Percentiles rank a stretch among this genome's conserved stretches.
phyloP scores from a whole-genome alignment of 768 basidiomycete genomes.

The Dictyophora rubrovolvata region DNA sequence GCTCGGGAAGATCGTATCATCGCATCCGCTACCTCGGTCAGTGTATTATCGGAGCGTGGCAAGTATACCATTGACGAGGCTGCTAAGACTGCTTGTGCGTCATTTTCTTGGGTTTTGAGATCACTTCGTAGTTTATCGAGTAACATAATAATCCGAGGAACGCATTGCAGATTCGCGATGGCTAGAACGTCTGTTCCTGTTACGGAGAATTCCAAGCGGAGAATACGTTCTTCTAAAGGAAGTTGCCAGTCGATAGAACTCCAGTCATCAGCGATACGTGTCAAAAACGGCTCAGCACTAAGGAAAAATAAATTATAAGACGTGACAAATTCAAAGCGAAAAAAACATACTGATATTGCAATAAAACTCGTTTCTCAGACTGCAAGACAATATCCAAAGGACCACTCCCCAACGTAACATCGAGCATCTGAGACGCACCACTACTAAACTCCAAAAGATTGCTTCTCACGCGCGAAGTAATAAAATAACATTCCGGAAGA shows the following conservation, averaged over 20 bases:
- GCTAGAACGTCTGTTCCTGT: conserved; percentile 58
- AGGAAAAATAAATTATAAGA: conserved; percentile 1
- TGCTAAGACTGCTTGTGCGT: conserved; percentile 68
- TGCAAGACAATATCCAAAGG: conserved; percentile 55
- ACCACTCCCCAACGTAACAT: conserved; percentile 67
- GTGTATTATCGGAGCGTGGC: conserved; percentile 67
- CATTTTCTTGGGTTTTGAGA: conserved; percentile 60
- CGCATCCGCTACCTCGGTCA: conserved; percentile 79
- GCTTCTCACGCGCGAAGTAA: conserved; percentile 53
- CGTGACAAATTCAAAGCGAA: neutral
- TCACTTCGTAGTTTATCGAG: conserved; percentile 65
- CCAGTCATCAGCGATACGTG: conserved; percentile 80
- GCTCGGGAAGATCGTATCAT: conserved; percentile 68
- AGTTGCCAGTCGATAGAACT: conserved; percentile 33
- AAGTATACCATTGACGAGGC: conserved; percentile 65
- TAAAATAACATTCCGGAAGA: conserved; percentile 66
- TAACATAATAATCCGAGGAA: conserved; percentile 69
- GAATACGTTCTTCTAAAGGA: conserved; percentile 37
- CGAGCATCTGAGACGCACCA: conserved; percentile 44
- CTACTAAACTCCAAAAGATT: conserved; percentile 19
- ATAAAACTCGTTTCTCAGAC: conserved; percentile 64
- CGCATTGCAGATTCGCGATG: conserved; percentile 60
- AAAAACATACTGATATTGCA: conserved; percentile 62
- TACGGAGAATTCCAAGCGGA: conserved; percentile 68
- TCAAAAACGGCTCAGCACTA: conserved; percentile 69